These are phyloP conservation scores for Coemansia sp. DNA, from an alignment of 192 early-diverging fungal species.

Conservation along the genomic window DNA sequence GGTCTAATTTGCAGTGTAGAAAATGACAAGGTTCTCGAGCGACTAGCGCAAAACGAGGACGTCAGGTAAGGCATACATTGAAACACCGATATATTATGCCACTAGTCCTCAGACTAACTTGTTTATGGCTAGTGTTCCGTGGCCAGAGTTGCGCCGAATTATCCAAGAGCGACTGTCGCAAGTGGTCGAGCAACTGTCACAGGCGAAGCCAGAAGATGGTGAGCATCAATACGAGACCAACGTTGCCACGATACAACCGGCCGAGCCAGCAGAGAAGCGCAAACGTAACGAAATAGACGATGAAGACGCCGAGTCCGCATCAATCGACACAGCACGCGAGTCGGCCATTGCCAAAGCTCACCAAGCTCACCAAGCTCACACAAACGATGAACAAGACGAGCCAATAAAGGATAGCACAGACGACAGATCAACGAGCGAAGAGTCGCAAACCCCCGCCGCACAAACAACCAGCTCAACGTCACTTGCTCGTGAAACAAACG, in stretches of 20 bases:
- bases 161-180: constrained; percentile 40
- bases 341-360: neutral
- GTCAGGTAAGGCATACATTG: constrained; percentile 19
- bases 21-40: constrained; percentile 32
- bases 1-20: constrained; percentile 15
- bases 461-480: neutral
- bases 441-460: neutral
- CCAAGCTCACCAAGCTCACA: neutral
- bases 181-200: constrained; percentile 23
- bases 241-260: neutral
- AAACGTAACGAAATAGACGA: constrained; percentile 7
- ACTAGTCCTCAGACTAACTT: neutral
- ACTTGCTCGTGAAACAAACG: constrained; percentile 6
- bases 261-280: constrained; percentile 1
- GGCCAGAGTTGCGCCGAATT: constrained; percentile 40
- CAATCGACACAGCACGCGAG: neutral
- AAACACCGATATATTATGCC: neutral
- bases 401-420: neutral
- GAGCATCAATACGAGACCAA: neutral
- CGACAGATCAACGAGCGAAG: neutral
- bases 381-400: neutral
- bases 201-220: constrained; percentile 6
- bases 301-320: too few relatives aligned
- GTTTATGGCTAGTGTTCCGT: constrained; percentile 26
- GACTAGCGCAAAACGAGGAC: constrained; percentile 39